Evolutionary conservation across 2,329 filamentous ascomycete species (phyloP), one percentile per base, ranked within the genome.

Genomic region (Fusarium duplospermum): DNA sequence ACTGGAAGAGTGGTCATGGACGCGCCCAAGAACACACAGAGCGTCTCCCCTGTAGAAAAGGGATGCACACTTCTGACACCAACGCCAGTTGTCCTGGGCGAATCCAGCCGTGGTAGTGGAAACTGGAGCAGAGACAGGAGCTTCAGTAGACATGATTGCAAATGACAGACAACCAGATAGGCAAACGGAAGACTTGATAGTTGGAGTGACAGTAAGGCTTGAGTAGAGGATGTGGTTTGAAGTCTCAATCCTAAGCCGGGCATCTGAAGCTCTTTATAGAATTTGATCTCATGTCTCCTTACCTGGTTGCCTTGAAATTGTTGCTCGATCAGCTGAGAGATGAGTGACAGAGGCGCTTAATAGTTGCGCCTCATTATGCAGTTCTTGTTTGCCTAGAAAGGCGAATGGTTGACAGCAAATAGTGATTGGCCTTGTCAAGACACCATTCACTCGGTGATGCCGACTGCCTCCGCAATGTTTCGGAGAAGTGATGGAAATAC

Each of bases 51-150:
- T 36, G 9, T 24, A 58, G 33, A 36, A 58, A 35, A 58, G 35
- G n/a, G 20, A 58, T 16, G 56, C 22, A 18, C 56, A 58, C 56
- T 58, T 58, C 56, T 58, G 56, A 33, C 56, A 58, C 56, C 56
- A 58, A 16, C 33, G 56, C 56, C 56, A 58, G 56, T 58, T 58
- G 22, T 58, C 24, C 35, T 58, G 56, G 20, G 22, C 6, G 20
- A 58, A 58, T 24, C 56, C 16, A n/a, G 56, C 18, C 13, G 29
- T 35, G n/a, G 29, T 13, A 22, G n/a, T 13, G 4, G 29, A 16
- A 9, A n/a, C 52, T 22, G 31, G n/a, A 27, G 22, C 10, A 11
- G 22, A 8, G 20, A 18, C 14, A 29, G 56, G 22, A 16, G 11
- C 16, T 38, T 58, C 22, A 14, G 33, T 11, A 22, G 56, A n/a